phyloP scores from a whole-genome alignment of 495 filamentous ascomycete genomes.

The Delitschia confertaspora region DNA sequence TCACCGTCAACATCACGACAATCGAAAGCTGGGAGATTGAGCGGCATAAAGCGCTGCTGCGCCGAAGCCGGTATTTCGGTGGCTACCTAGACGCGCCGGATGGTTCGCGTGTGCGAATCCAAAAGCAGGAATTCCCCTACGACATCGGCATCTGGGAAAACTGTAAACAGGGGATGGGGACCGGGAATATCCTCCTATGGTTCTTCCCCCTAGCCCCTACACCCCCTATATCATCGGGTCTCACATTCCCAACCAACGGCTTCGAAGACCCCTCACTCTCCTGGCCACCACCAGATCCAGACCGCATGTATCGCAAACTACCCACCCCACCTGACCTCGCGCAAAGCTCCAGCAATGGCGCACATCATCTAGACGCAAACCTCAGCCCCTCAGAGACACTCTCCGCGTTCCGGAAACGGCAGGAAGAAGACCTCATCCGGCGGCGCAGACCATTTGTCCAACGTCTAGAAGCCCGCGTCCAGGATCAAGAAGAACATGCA shows the following conservation, averaged over 20 bases:
- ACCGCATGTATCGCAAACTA: slow-evolving; percentile 51
- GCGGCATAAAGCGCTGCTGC: slow-evolving; percentile 66
- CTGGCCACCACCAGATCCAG: slow-evolving; percentile 92
- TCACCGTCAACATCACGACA: slow-evolving; percentile 60
- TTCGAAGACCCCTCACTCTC: slow-evolving; percentile 59
- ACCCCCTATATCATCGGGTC: slow-evolving; percentile 47
- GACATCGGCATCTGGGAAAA: slow-evolving; percentile 84
- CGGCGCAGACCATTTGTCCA: slow-evolving; percentile 46
- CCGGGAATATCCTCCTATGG: slow-evolving; percentile 48
- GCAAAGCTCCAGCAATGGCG: slow-evolving; percentile 13
- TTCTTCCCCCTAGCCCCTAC: slow-evolving; percentile 55
- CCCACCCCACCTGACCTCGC: not conserved
- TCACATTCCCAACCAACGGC: slow-evolving; percentile 71
- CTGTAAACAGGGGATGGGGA: slow-evolving; percentile 64
- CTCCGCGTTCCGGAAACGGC: slow-evolving; percentile 48
- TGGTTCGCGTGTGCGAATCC: slow-evolving; percentile 47
- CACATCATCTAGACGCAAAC: slow-evolving; percentile 9
- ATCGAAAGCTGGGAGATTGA: slow-evolving; percentile 94
- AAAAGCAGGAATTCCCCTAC: slow-evolving; percentile 76
- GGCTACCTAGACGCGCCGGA: slow-evolving; percentile 54
- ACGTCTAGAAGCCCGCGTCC: slow-evolving; percentile 28
- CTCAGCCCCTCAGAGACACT: slow-evolving; percentile 25
- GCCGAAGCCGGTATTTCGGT: slow-evolving; percentile 48
- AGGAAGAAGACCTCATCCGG: slow-evolving; percentile 46
- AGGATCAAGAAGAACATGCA: no score